Conservation (phyloP, 257 asterid species). For the Solanum clarkiae region DNA sequence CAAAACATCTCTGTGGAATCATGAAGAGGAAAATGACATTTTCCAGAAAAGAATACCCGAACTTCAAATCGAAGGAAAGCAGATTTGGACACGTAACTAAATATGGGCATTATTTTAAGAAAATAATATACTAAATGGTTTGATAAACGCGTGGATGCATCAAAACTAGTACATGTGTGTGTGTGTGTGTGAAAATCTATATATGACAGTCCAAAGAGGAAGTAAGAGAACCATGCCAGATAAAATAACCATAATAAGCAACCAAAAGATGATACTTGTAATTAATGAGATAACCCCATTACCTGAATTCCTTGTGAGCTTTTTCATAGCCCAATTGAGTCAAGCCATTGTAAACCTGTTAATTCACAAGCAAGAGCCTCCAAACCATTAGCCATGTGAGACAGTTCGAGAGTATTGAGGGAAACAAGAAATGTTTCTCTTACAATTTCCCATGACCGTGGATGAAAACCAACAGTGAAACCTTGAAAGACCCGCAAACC, state of each 20-base stretch:
- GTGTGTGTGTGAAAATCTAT: no score
- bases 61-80: background rate
- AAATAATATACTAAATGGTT: no score
- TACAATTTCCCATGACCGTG: slow-evolving; percentile 92
- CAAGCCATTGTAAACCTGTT: slow-evolving; percentile 86
- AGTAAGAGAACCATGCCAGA: background rate
- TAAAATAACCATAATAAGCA: background rate
- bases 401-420: background rate
- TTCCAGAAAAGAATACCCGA: background rate
- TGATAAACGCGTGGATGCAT: no score
- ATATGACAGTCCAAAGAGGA: background rate
- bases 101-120: background rate
- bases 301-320: slow-evolving; percentile 74
- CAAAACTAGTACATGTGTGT: background rate
- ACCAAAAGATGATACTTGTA: background rate
- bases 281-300: background rate
- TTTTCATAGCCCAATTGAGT: slow-evolving; percentile 86
- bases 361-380: slow-evolving; percentile 3
- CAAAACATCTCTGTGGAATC: background rate
- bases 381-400: slow-evolving; percentile 5
- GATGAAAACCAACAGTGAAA: slow-evolving; percentile 92
- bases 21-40: background rate
- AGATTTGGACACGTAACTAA: background rate
- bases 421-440: slow-evolving; percentile 5
- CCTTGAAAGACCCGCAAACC: slow-evolving; percentile 87